Conservation (phyloP, 192 early-diverging fungal species). For the Coemansia erecta region DNA sequence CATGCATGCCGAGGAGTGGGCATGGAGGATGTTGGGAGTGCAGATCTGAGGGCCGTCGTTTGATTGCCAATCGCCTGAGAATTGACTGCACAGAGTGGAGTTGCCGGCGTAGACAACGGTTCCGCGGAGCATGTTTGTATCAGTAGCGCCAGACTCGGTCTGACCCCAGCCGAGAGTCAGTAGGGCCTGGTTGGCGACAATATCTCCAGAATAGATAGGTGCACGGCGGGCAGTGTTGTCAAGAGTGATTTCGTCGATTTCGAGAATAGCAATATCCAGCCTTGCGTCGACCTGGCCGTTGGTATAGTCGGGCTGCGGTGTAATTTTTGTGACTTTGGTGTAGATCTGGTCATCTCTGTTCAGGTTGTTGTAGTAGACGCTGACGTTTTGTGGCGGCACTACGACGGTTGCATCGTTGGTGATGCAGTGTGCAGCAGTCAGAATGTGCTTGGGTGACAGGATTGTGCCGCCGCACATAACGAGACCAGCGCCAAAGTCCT, state of each 20-base stretch:
- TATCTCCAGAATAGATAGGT: slow-evolving; percentile 16
- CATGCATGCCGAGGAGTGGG: slow-evolving; percentile 8
- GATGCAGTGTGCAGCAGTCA: slow-evolving; percentile 45
- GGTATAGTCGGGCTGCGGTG: slow-evolving; percentile 22
- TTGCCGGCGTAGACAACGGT: slow-evolving; percentile 23
- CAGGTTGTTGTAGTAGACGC: slow-evolving; percentile 25
- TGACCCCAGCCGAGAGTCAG: slow-evolving; percentile 51
- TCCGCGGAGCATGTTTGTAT: slow-evolving; percentile 28
- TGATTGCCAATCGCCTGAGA: slow-evolving; percentile 6
- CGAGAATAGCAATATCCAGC: slow-evolving; percentile 37
- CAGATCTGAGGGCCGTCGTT: slow-evolving; percentile 41
- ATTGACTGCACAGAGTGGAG: slow-evolving; percentile 5
- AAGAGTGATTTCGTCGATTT: slow-evolving; percentile 16
- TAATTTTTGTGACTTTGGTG: slow-evolving; percentile 8
- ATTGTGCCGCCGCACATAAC: slow-evolving; percentile 40
- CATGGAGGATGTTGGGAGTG: slow-evolving; percentile 18
- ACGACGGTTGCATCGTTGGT: slow-evolving; percentile 6
- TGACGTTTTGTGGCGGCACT: slow-evolving; percentile 10
- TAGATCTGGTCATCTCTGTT: slow-evolving; percentile 17
- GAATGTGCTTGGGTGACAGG: slow-evolving; percentile 21
- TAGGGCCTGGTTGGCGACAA: slow-evolving; percentile 18
- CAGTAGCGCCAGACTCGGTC: slow-evolving; percentile 16
- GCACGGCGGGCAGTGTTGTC: slow-evolving; percentile 7
- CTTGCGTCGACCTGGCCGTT: background rate
- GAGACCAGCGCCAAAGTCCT: too few relatives aligned